A percentile compares a stretch with the other conserved stretches of the same genome.
phyloP scores from a whole-genome alignment of 176 grass and related monocot genomes.

The Paspalum vaginatum region DNA sequence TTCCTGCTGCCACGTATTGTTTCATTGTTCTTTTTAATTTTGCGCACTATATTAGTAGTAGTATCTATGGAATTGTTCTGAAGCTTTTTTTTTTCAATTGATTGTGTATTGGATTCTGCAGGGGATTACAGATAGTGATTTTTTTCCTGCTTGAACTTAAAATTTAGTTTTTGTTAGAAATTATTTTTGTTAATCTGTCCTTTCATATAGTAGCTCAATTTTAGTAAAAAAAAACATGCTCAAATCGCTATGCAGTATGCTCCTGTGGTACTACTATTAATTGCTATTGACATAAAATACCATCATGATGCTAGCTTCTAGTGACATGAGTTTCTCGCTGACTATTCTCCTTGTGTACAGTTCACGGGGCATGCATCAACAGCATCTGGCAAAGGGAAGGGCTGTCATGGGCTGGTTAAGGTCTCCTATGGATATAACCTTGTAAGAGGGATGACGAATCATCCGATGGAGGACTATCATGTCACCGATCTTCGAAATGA shows the following conservation, averaged over 20 bases:
- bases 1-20: neutral
- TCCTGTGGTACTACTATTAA: neutral
- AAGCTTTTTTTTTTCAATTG: neutral
- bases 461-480: slow-evolving; percentile 90
- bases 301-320: neutral
- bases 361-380: slow-evolving; percentile 44
- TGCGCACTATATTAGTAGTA: neutral
- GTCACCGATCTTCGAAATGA: slow-evolving; percentile 57
- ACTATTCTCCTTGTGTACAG: slow-evolving; percentile 43
- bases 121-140: neutral
- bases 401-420: slow-evolving; percentile 45
- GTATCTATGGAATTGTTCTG: neutral
- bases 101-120: neutral
- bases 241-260: neutral
- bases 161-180: neutral
- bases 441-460: slow-evolving; percentile 66
- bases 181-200: neutral
- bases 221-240: neutral
- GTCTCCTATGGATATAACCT: slow-evolving; percentile 68
- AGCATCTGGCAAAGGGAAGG: slow-evolving; percentile 63
- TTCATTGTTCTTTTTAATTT: neutral
- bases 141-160: neutral
- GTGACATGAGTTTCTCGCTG: slow-evolving; percentile 13
- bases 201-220: neutral
- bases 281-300: too few relatives aligned